Percentiles rank a stretch among this genome's conserved stretches.
phyloP scores from a whole-genome alignment of 228 moss, liverwort and hornwort genomes.

The Sphagnum fallax region DNA sequence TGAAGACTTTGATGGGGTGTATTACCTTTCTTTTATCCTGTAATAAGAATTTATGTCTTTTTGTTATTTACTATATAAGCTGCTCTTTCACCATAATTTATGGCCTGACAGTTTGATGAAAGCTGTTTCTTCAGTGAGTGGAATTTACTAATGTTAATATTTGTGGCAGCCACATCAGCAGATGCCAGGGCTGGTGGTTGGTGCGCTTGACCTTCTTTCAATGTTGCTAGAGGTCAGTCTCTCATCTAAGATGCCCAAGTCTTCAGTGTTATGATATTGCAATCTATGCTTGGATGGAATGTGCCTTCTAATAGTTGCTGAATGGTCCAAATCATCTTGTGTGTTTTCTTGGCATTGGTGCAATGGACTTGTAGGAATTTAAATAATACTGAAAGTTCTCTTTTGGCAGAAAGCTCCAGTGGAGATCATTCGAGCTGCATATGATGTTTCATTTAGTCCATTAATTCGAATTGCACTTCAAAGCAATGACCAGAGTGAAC shows the following conservation, averaged over 20 bases:
- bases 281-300: not conserved
- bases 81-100: too few species aligned
- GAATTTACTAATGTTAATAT: not conserved
- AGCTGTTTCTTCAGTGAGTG: too few species aligned
- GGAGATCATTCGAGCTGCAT: constrained; percentile 60
- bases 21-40: too few species aligned
- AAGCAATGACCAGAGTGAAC: constrained; percentile 74
- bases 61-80: too few species aligned
- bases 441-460: constrained; percentile 64
- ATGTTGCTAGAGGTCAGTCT: constrained; percentile 73
- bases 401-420: constrained; percentile 65
- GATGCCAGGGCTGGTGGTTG: constrained; percentile 53
- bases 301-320: not conserved
- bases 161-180: constrained; percentile 56
- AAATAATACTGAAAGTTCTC: not conserved
- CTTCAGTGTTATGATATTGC: not conserved
- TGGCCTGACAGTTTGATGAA: too few species aligned
- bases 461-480: constrained; percentile 67
- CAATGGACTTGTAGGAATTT: too few species aligned
- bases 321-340: too few species aligned
- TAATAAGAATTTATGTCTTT: too few species aligned
- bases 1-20: too few species aligned
- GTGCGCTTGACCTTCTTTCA: constrained; percentile 78
- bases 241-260: too few species aligned
- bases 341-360: too few species aligned